Evolutionary conservation across 2,329 filamentous ascomycete genomes (phyloP).

Genomic region (Penicillium expansum): DNA sequence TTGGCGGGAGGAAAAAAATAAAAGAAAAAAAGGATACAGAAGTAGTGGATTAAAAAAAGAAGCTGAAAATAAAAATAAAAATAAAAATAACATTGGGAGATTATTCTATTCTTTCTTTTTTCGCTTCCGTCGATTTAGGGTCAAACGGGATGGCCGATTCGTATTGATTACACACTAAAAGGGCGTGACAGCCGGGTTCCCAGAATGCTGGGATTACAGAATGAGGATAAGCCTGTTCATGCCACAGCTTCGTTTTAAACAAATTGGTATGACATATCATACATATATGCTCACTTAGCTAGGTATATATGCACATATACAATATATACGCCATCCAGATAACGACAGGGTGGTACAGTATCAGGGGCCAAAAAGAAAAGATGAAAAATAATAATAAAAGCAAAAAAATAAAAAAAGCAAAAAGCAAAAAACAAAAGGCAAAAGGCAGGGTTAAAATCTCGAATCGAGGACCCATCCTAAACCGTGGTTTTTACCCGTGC

Average conservation of each 20-base stretch:
- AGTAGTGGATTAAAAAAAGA: too few relatives aligned
- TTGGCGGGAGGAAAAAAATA: conserved; percentile 4
- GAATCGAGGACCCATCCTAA: conserved; percentile 14
- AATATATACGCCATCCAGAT: background rate
- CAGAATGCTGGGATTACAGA: background rate
- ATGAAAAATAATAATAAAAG: background rate
- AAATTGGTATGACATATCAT: background rate
- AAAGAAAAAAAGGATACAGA: too few relatives aligned
- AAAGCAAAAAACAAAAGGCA: conserved; percentile 1
- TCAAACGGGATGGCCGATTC: conserved; percentile 16
- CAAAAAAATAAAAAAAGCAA: background rate
- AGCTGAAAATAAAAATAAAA: too few relatives aligned
- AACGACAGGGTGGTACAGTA: background rate
- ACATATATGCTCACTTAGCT: background rate
- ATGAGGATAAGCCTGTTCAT: conserved; percentile 3
- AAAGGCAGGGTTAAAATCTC: background rate
- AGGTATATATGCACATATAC: background rate
- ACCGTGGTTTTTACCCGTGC: conserved; percentile 21
- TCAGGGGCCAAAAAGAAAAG: background rate
- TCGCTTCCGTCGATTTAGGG: background rate
- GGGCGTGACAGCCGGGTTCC: conserved; percentile 6
- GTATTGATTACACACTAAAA: conserved; percentile 11
- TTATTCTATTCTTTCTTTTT: background rate
- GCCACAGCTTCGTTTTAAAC: background rate
- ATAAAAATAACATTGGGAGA: conserved; percentile 2